Base-by-base conservation (phyloP, 495 filamentous ascomycete species). In the Aspergillus diversus region DNA sequence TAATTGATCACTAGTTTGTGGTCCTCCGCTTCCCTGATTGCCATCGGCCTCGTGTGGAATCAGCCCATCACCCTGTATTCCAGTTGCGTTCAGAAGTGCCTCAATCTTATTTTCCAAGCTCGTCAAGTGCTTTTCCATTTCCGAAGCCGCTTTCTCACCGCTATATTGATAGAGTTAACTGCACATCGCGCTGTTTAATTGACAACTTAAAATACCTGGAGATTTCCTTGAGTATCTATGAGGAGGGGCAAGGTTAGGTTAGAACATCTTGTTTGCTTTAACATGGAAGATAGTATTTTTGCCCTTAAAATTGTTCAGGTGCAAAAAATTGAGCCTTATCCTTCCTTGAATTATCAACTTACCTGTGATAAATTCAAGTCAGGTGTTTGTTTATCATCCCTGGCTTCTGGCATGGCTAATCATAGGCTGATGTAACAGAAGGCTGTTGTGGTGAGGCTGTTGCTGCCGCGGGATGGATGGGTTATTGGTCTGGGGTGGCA, bases 81-180 rank as follows among this genome's bases (percentile, higher is more conserved):
- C 80, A 11, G 80, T 81, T 42, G 77, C 69, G 9, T 79, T 81
- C 3, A 89, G 73, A n/a, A 88, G 66, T 48, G 77, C 79, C 50
- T 87, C 84, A 37, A 89, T 84, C 72, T 83, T 86, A 55, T 69
- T 68, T 69, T 89, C 86, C 34, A 89, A 65, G 7, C 66, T 66
- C 33, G 68, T 75, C 42, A 89, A 74, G 54, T 85, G 81, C 32
- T 75, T 79, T 67, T 89, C 86, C 52, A 89, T 67, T 5, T 77
- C 82, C 8, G 77, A 68, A 7, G 86, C 86, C 7, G 84, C 82
- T 60, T 74, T 75, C 69, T 89, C 86, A 55, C 86, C 86, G 53
- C 83, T 85, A 54, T 1, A 35, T 47, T 39, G 9, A 13, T 63
- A 17, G 65, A 34, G 35, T 53, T 60, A 5, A 32, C 31, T 17